Percentiles rank a stretch among this genome's conserved stretches.
phyloP scores from a whole-genome alignment of 108 stramenopile genomes.

The Pseudonitzschia delicatissima region DNA sequence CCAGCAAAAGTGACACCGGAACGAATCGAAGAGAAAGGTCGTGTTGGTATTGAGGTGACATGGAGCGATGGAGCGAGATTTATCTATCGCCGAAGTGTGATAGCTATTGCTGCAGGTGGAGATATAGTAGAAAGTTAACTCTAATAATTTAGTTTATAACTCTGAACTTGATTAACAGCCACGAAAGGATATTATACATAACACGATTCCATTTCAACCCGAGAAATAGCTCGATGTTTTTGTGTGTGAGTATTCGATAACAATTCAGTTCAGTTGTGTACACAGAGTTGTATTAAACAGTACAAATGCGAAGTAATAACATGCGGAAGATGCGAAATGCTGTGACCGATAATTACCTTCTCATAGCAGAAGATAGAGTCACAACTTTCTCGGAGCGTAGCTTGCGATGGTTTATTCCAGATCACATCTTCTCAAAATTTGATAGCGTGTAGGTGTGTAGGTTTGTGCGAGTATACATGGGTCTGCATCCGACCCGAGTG shows the following conservation, averaged over 20 bases:
- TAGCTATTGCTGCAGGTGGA: slow-evolving; percentile 74
- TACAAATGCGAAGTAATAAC: background rate
- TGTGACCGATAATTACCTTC: background rate
- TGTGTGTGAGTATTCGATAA: background rate
- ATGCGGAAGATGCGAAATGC: background rate
- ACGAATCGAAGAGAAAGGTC: slow-evolving; percentile 66
- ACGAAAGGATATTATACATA: background rate
- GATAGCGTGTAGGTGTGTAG: background rate
- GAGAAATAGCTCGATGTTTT: background rate
- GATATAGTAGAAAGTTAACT: slow-evolving; percentile 1
- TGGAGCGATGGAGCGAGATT: slow-evolving; percentile 83
- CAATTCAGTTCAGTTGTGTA: background rate
- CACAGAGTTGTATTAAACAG: background rate
- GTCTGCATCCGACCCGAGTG: background rate
- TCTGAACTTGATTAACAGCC: no score
- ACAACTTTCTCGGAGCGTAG: background rate
- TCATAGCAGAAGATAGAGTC: background rate
- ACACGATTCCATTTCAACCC: background rate
- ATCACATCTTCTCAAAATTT: background rate
- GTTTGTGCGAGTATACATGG: background rate
- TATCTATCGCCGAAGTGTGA: slow-evolving; percentile 72
- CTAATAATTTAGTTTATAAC: background rate
- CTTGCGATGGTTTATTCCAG: background rate
- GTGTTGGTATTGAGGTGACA: slow-evolving; percentile 78
- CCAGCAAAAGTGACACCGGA: slow-evolving; percentile 43